Evolutionary conservation across 2,329 filamentous ascomycete genomes (phyloP).

Genomic region (Fusarium sp.): DNA sequence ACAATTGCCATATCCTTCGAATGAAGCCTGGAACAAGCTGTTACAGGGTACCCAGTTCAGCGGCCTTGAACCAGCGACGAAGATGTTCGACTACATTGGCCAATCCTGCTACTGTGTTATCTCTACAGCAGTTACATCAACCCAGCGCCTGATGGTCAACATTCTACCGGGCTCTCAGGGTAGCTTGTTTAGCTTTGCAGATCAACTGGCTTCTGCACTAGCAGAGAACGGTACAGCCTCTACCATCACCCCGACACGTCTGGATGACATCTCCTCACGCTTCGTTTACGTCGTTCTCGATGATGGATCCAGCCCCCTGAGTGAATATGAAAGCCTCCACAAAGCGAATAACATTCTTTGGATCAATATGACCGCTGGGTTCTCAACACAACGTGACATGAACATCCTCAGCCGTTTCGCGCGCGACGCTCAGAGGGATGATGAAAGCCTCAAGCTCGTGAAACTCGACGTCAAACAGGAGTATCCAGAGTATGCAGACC

Average conservation of each 20-base stretch:
- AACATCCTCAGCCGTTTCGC: neutral
- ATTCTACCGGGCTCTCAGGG: neutral
- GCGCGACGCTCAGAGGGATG: neutral
- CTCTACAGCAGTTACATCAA: neutral
- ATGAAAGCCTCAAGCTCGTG: neutral
- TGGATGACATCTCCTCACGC: rapidly evolving
- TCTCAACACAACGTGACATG: neutral
- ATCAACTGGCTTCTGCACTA: neutral
- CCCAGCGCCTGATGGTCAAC: neutral
- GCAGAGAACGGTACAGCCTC: neutral
- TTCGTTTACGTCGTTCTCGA: constrained; percentile 16
- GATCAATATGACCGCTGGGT: neutral
- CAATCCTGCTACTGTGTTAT: constrained; percentile 11
- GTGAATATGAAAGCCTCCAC: rapidly evolving
- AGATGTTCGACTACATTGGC: constrained; percentile 10
- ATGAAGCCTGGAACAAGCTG: neutral
- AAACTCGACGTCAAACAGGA: neutral
- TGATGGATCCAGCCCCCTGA: neutral
- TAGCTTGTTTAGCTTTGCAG: neutral
- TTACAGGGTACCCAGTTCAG: constrained; percentile 7
- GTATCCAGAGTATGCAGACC: neutral
- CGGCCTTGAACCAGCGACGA: constrained; percentile 18
- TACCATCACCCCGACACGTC: neutral
- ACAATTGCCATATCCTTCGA: neutral
- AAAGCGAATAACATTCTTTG: neutral